Conservation (phyloP, 352 stramenopile species). For the Phytopythium kandeliae region DNA sequence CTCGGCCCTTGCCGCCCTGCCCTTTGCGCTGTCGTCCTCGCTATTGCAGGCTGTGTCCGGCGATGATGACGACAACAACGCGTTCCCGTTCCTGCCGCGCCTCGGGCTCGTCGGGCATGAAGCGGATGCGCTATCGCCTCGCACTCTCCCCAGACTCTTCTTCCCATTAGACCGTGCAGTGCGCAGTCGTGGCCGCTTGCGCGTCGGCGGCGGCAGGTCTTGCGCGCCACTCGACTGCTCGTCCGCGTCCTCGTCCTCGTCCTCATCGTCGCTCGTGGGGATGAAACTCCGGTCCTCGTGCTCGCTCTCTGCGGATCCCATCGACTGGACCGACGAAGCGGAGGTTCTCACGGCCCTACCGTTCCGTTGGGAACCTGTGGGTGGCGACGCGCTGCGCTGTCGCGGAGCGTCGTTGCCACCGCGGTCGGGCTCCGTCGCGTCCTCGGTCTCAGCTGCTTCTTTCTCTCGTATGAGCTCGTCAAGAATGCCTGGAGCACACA, state of each 20-base stretch:
- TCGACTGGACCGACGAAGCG: neutral
- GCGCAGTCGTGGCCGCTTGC: neutral
- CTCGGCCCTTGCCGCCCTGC: neutral
- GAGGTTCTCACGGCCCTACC: neutral
- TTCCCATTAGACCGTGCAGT: neutral
- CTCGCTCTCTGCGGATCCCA: neutral
- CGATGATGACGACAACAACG: neutral
- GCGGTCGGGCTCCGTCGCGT: too few species aligned
- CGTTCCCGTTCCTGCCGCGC: too few species aligned
- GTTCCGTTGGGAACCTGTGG: neutral
- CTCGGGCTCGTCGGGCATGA: too few species aligned
- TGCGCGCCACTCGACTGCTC: too few species aligned
- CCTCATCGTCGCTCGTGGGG: constrained; percentile 1
- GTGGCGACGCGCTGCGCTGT: constrained; percentile 2
- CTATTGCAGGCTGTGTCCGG: fast-evolving
- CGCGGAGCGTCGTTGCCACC: neutral
- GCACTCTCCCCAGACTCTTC: neutral
- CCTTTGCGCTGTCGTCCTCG: neutral
- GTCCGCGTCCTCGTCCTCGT: neutral
- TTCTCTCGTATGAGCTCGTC: constrained; percentile 4
- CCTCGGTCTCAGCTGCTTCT: neutral
- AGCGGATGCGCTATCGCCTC: too few species aligned
- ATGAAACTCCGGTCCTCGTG: neutral
- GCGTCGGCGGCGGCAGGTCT: neutral
- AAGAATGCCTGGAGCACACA: constrained; percentile 4